A percentile compares a stretch with the other conserved stretches of the same genome.
Conservation (phyloP, 202 grass and related monocot genomes). For the Elaeis oleifera region DNA sequence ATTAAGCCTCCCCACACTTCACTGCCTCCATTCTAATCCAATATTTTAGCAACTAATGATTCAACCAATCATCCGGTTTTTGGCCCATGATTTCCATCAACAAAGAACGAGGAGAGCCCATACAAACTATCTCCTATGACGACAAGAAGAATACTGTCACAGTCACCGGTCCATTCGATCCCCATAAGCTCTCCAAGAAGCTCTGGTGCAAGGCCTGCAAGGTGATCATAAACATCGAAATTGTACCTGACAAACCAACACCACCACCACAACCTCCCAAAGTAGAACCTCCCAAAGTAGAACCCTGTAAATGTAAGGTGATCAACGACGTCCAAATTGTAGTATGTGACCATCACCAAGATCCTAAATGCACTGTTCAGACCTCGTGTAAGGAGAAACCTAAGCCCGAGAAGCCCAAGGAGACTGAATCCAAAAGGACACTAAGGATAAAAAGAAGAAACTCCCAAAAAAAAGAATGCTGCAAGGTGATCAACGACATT, state of each 20-base stretch:
- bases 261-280: slow-evolving; percentile 19
- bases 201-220: slow-evolving; percentile 50
- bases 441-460: not conserved
- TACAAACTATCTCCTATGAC: slow-evolving; percentile 51
- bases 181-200: slow-evolving; percentile 36
- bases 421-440: too few relatives aligned
- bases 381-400: too few relatives aligned
- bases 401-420: too few relatives aligned
- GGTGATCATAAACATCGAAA: slow-evolving; percentile 53
- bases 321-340: slow-evolving; percentile 2
- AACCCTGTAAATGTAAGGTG: too few relatives aligned
- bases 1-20: too few relatives aligned
- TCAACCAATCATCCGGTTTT: too few relatives aligned
- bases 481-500: too few relatives aligned
- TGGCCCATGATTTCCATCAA: not conserved
- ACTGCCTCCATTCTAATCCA: too few relatives aligned
- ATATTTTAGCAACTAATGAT: too few relatives aligned
- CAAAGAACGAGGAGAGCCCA: slow-evolving; percentile 40
- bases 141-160: slow-evolving; percentile 53
- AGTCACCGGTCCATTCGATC: slow-evolving; percentile 66
- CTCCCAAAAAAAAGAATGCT: slow-evolving; percentile 8
- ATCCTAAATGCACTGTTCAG: slow-evolving; percentile 17
- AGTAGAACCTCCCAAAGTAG: slow-evolving; percentile 13
- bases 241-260: slow-evolving; percentile 10
- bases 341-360: slow-evolving; percentile 1